Base-by-base conservation (phyloP, 2,329 filamentous ascomycete species). In the Epichloe sylvatica region DNA sequence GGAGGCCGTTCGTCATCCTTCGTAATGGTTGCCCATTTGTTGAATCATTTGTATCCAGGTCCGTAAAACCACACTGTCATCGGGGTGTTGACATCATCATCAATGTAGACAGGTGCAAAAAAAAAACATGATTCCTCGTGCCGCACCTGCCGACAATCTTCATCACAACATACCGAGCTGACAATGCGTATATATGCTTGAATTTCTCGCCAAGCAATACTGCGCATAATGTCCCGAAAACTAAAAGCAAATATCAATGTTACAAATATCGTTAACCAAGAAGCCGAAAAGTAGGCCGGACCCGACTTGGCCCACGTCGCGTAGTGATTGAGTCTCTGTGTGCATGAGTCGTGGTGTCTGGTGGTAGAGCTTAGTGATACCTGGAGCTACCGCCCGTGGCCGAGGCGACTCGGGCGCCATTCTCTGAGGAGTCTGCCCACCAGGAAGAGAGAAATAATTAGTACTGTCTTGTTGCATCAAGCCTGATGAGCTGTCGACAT, bases 1-100 rank as follows among this genome's bases (percentile, higher is more conserved):
- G 47, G 53, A 61, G 60, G 56, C 57, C 53, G 56, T 52, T 66
- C 57, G 56, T 63, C 58, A 60, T 62, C 58, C 59, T 60, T 60
- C 61, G 56, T 62, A 62, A 61, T 65, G 65, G 66, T 68, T 63
- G 65, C 65, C 67, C 66, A 68, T 67, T 57, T 63, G 56, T 60
- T 61, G 63, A 64, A 60, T 57, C 61, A 60, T 67, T 60, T 65
- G 62, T 67, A 67, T 68, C 63, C 65, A 64, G 62, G 60, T 64
- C 56, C 63, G 59, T 64, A 19, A 46, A 63, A 58, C 65, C 63
- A 63, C 63, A 59, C 56, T 62, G 59, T 66, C 65, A 59, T 68
- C 60, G 61, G 59, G 55, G 38, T 41, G 12, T 58, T 63, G 60
- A 58, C 61, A 60, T 66, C 61, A 62, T 68, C 65, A 66, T 68